Conservation (phyloP, 1,139 yeast species). For the Hansenula sp. region DNA sequence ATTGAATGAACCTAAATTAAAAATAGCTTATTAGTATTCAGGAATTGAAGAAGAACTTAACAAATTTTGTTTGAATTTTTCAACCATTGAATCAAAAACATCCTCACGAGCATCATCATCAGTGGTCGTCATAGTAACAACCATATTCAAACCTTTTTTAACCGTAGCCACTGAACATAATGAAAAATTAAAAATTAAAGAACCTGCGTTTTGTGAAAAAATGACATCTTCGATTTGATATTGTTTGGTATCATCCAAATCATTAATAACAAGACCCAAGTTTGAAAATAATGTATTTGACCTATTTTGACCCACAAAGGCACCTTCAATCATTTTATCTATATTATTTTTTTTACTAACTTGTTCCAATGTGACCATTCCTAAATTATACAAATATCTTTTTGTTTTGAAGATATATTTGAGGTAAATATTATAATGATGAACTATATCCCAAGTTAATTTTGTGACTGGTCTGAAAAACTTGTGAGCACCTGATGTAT, state of each 20-base stretch:
- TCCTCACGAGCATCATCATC: background rate
- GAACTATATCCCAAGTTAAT: slow-evolving; percentile 5
- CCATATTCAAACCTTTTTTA: slow-evolving; percentile 13
- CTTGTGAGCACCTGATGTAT: slow-evolving; percentile 14
- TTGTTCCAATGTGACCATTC: slow-evolving; percentile 9
- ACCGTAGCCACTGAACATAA: slow-evolving; percentile 7
- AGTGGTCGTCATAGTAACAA: slow-evolving; percentile 6
- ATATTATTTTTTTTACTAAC: slow-evolving; percentile 8
- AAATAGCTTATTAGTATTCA: no score
- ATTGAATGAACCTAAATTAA: no score
- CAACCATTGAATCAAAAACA: slow-evolving; percentile 5
- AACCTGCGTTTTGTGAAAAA: slow-evolving; percentile 13
- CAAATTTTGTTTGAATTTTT: slow-evolving; percentile 2
- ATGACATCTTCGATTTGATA: slow-evolving; percentile 11
- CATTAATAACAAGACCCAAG: slow-evolving; percentile 10
- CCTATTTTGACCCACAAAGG: slow-evolving; percentile 8
- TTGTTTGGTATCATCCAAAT: background rate
- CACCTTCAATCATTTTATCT: slow-evolving; percentile 11
- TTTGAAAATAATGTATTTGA: slow-evolving; percentile 16
- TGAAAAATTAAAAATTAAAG: slow-evolving; percentile 7
- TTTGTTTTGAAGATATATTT: slow-evolving; percentile 2
- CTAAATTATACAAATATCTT: slow-evolving; percentile 15
- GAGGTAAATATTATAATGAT: slow-evolving; percentile 7
- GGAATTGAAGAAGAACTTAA: background rate
- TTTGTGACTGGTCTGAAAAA: slow-evolving; percentile 6